Base-by-base conservation (phyloP, 306 rosid species). In the Vigna angularis region DNA sequence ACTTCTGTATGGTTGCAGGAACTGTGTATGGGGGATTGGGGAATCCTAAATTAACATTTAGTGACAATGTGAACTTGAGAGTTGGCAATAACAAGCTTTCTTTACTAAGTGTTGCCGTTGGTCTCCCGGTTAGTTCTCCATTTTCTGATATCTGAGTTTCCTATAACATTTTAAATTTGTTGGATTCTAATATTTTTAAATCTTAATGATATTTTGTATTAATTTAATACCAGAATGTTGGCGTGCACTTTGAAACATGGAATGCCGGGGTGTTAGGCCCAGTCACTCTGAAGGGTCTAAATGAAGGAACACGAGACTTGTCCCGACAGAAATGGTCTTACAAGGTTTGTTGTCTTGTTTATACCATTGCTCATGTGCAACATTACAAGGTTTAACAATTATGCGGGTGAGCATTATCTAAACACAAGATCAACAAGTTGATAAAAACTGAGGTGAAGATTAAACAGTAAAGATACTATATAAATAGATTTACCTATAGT, bases 1-100 rank as follows among this genome's bases (percentile, higher is more conserved):
- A 58, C 52, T 51, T 13, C 20, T 32, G 59, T 73, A 28, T 85
- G 38, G 56, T 73, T 86, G 82, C 73, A 94, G 98, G 98, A 77
- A 90, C 96, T 66, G 88, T 76, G 9, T 86, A 78, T 70, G 98
- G 98, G 69, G 85, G 79, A 45, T 72, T 82, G 80, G 80, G 73
- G 38, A 71, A 78, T 81, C 88, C 87, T 74, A 89, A 85, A 82
- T 82, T 94, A 79, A 88, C 92, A 70, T 94, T 86, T 78, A 96
- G 89, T 40, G 42, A 81, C 52, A 79, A 26, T n/a, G 88, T 93
- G 59, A 93, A 90, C 20, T 78, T 96, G 75, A 82, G 83, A 67
- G 86, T 66, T 73, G 99, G 99, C 72, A 84, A 88, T 45, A 96
- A 96, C 93, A 96, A 93, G 87, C 83, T 96, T 79, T 93, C 98